phyloP scores from a whole-genome alignment of 2,329 filamentous ascomycete species.

The Zasmidium angulare region DNA sequence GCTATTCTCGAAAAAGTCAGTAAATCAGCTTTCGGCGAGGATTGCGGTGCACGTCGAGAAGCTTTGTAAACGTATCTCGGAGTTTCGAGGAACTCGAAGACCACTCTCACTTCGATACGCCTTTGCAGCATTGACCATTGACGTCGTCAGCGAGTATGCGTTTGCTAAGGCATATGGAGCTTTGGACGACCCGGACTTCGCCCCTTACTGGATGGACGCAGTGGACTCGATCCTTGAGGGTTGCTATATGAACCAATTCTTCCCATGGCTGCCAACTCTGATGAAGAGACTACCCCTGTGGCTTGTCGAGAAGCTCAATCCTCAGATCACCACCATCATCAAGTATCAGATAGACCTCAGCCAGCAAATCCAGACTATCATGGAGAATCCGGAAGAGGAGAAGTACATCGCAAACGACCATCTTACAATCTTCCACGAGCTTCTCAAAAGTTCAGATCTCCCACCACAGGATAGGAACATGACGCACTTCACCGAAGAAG shows the following conservation, averaged over 20 bases:
- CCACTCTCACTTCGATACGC: background rate
- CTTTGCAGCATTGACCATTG: background rate
- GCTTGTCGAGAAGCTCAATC: background rate
- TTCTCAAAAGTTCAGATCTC: background rate
- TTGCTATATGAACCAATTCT: background rate
- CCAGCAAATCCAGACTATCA: background rate
- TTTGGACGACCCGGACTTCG: background rate
- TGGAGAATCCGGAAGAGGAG: background rate
- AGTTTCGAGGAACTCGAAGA: background rate
- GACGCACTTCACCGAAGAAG: conserved; percentile 33
- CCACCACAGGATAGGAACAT: background rate
- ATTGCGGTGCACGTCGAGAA: background rate
- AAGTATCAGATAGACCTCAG: background rate
- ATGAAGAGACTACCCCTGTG: background rate
- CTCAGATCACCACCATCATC: background rate
- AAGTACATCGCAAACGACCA: background rate
- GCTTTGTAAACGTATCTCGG: background rate
- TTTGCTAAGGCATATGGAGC: background rate
- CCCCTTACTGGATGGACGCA: background rate
- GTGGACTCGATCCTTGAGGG: background rate
- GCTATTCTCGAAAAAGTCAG: background rate
- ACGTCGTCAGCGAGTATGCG: background rate
- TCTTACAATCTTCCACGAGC: background rate
- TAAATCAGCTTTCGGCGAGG: background rate
- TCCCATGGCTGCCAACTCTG: background rate